These are phyloP conservation scores for Nymphaea thermarum DNA, from an alignment of 164 flowering plant genomes.

Conservation along the genomic window DNA sequence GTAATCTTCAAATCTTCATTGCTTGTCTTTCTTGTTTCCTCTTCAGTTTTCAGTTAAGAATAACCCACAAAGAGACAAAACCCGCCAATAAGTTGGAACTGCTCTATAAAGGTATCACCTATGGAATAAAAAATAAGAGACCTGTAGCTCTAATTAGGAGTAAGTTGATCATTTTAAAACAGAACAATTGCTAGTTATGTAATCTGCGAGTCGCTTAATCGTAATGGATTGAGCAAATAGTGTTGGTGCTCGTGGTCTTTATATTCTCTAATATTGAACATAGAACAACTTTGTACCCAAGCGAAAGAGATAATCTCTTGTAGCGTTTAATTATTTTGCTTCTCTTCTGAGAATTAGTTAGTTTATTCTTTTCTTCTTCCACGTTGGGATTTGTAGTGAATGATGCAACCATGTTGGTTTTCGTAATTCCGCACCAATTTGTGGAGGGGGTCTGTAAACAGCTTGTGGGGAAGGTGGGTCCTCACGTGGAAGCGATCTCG, in stretches of 20 bases:
- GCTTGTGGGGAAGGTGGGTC: constrained; percentile 58
- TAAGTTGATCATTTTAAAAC: too few species aligned
- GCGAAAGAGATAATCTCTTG: not conserved
- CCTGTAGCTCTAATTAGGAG: too few species aligned
- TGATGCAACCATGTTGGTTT: constrained; percentile 84
- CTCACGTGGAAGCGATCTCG: constrained; percentile 64
- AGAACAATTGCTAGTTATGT: too few species aligned
- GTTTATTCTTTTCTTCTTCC: not conserved
- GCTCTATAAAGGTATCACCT: too few species aligned
- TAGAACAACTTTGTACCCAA: too few species aligned
- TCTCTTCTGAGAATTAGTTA: not conserved
- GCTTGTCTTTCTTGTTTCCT: not conserved
- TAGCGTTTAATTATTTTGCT: not conserved
- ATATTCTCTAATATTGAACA: too few species aligned
- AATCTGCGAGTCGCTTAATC: too few species aligned
- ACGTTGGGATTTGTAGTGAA: constrained; percentile 36
- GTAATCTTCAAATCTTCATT: constrained; percentile 16
- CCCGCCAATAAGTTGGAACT: too few species aligned
- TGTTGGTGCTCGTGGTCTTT: too few species aligned
- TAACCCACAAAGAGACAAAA: too few species aligned
- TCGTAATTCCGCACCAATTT: constrained; percentile 95
- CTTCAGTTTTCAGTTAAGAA: not conserved
- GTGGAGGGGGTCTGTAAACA: constrained; percentile 81
- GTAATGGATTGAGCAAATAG: too few species aligned
- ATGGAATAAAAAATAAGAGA: too few species aligned